Conservation (phyloP, 768 basidiomycete genomes). For the Agrocybe praecox region DNA sequence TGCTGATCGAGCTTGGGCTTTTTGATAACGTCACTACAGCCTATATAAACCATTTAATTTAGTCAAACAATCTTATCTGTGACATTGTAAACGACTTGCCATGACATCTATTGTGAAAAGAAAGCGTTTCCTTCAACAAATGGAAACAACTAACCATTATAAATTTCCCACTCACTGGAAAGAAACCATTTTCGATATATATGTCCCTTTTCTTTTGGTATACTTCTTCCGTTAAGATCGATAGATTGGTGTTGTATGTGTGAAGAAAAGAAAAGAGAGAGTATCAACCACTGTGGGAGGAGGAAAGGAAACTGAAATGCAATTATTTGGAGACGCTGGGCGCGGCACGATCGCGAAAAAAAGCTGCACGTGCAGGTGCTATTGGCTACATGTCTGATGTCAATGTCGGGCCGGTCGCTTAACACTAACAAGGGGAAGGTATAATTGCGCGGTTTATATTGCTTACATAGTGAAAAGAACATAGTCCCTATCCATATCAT, state of each 20-base stretch:
- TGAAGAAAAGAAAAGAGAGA: not conserved
- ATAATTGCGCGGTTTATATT: too few species aligned
- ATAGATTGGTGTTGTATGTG: not conserved
- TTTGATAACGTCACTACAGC: conserved; percentile 85
- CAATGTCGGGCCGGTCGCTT: not conserved
- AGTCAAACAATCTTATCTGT: not conserved
- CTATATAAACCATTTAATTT: conserved; percentile 32
- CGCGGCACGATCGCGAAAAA: not conserved
- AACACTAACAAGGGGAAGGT: too few species aligned
- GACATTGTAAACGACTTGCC: conserved; percentile 39
- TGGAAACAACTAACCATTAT: not conserved
- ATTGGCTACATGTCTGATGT: not conserved
- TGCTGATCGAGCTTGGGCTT: conserved; percentile 94
- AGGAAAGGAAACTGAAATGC: not conserved
- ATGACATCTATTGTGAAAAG: conserved; percentile 58
- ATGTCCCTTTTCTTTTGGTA: not conserved
- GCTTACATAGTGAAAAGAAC: too few species aligned
- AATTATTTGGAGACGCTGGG: not conserved
- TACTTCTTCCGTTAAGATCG: not conserved
- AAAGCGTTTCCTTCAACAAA: not conserved
- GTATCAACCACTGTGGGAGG: not conserved
- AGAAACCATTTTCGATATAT: conserved; percentile 27
- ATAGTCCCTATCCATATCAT: too few species aligned
- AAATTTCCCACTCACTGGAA: conserved; percentile 26
- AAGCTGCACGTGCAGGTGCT: conserved; percentile 4